Base-by-base conservation (phyloP, 306 rosid species). In the Styphnolobium japonicum region DNA sequence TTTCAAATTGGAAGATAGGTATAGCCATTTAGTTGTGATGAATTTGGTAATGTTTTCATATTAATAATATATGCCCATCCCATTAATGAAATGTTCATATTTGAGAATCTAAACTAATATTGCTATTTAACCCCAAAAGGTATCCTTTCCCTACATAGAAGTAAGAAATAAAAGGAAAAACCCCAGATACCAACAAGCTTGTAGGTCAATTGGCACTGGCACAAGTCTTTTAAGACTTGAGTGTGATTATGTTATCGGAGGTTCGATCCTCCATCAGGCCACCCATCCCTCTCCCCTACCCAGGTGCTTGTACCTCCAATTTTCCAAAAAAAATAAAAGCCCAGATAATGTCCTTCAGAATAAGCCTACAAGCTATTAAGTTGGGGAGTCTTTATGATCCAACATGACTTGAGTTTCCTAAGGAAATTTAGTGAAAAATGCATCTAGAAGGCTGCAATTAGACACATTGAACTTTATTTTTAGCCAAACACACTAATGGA, bases 351-450 rank as follows among this genome's bases (percentile, higher is more conserved):
- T 27, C 58, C 62, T 16, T 74, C 39, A 9, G 12, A 66, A 22
- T 23, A 31, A 8, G 23, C 58, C 12, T 36, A 23, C 43, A 10
- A 22, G 18, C 29, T 40, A 65, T 65, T 22, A 10, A 51, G 56
- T 12, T 67, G 57, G 49, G 25, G 18, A 67, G 22, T 40, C 21
- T 40, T 40, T n/a, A 51, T 67, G 45, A 34, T 37, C 67, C 73
- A 67, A 52, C 31, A 8, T 23, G 43, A 64, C 69, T 60, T 48
- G 23, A 6, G 18, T 34, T 53, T 40, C 3, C 7, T 11, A 16
- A 10, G 23, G 68, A 40, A 67, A 18, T n/a, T 40, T 55, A 67
- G 51, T 56, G 68, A 52, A 78, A 78, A 25, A 21, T 78, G 69
- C 10, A 33, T 68, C 58, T 68, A 11, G 57, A 78, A 29, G 16